phyloP scores from a whole-genome alignment of 805 yeast species.

The Torulaspora delbrueckii region DNA sequence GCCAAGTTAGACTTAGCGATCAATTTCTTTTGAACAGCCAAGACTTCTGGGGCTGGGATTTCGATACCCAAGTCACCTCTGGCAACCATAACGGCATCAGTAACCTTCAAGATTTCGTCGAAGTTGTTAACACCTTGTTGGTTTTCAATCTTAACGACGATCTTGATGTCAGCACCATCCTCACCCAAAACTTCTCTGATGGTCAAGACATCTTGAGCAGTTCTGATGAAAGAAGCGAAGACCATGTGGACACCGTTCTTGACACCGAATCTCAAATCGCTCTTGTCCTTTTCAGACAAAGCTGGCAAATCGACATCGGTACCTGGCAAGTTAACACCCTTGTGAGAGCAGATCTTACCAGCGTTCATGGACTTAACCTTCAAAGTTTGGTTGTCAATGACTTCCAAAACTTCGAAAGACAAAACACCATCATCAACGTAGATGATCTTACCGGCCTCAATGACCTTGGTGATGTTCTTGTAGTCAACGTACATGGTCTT shows the following conservation, averaged over 20 bases:
- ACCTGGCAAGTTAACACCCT: conserved; percentile 99
- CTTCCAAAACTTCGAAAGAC: conserved; percentile 85
- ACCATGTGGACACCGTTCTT: conserved; percentile 97
- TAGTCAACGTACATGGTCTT: conserved; percentile 86
- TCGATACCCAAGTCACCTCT: conserved; percentile 99
- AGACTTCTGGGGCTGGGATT: conserved; percentile 98
- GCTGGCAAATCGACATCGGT: conserved; percentile 99
- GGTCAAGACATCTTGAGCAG: conserved; percentile 81
- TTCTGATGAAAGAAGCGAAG: conserved; percentile 96
- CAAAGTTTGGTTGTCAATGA: conserved; percentile 73
- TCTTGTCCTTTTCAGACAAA: conserved; percentile 91
- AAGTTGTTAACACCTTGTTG: conserved; percentile 99
- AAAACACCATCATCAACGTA: conserved; percentile 97
- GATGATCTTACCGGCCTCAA: conserved; percentile 80
- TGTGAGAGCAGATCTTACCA: conserved; percentile 94
- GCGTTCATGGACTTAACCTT: conserved; percentile 87
- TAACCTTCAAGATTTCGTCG: conserved; percentile 87
- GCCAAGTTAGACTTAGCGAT: conserved; percentile 99
- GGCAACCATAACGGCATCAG: conserved; percentile 99
- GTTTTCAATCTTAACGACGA: conserved; percentile 96
- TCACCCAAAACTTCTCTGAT: conserved; percentile 95
- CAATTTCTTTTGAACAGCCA: conserved; percentile 97
- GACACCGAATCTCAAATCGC: conserved; percentile 91
- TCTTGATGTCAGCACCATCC: conserved; percentile 93
- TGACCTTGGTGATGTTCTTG: conserved; percentile 93